phyloP scores from a whole-genome alignment of 164 flowering plant genomes.

The Chimonanthus salicifolius region DNA sequence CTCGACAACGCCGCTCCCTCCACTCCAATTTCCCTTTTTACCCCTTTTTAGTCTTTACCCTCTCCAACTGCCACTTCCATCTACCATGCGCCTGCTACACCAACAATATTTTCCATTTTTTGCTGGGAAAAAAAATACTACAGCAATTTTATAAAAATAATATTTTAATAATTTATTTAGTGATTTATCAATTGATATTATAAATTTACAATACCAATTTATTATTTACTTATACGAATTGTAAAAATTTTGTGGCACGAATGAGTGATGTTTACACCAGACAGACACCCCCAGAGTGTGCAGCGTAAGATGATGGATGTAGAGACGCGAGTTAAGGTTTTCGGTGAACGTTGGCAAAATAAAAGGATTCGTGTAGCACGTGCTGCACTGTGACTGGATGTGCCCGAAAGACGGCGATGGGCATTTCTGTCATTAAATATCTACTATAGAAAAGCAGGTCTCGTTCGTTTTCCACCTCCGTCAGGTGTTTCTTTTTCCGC shows the following conservation, averaged over 20 bases:
- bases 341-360: not conserved
- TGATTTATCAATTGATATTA: too few relatives aligned
- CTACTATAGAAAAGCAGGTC: not conserved
- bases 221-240: not conserved
- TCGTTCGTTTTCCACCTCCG: not conserved
- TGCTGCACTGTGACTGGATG: not conserved
- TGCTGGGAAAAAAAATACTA: not conserved
- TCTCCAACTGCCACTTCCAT: not conserved
- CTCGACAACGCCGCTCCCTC: not conserved
- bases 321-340: not conserved
- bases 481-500: not conserved
- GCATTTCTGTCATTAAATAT: not conserved
- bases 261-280: not conserved
- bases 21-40: not conserved
- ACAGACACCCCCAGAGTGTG: not conserved
- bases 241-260: not conserved
- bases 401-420: not conserved
- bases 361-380: not conserved
- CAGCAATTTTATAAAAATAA: too few relatives aligned
- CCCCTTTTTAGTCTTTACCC: not conserved
- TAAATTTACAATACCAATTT: too few relatives aligned
- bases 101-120: not conserved
- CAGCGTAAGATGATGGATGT: not conserved
- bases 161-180: too few relatives aligned
- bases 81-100: not conserved